Evolutionary conservation across 176 grass and related monocot genomes (phyloP).

Genomic region (Guadua angustifolia): DNA sequence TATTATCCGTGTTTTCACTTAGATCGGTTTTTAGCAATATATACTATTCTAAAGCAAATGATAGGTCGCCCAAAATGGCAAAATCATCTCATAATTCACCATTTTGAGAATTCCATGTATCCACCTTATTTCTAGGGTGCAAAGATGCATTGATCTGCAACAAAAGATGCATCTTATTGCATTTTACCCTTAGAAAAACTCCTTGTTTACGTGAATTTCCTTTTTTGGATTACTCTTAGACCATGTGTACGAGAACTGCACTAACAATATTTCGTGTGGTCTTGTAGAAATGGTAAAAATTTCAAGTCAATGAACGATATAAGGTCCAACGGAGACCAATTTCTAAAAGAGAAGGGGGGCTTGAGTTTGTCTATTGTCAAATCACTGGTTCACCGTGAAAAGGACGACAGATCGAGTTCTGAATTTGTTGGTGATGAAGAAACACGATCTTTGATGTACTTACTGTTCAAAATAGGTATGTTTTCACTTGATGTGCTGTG

Average conservation of each 20-base stretch:
- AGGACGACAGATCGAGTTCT: conserved; percentile 68
- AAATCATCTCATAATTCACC: neutral
- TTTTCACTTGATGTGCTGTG: conserved; percentile 13
- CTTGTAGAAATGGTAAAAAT: conserved; percentile 63
- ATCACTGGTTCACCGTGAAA: conserved; percentile 88
- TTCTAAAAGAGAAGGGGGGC: conserved; percentile 76
- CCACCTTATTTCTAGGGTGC: conserved; percentile 6
- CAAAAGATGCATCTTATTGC: conserved; percentile 20
- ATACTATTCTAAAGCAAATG: neutral
- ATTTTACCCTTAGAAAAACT: neutral
- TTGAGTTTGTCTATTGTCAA: conserved; percentile 90
- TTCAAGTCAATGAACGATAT: conserved; percentile 81
- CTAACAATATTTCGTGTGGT: neutral
- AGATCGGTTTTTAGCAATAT: neutral
- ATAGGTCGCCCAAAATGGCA: neutral
- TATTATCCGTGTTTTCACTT: neutral
- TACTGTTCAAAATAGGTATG: conserved; percentile 78
- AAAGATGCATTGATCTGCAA: neutral
- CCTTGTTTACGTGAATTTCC: neutral
- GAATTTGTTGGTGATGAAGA: conserved; percentile 68
- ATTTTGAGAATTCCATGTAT: no score
- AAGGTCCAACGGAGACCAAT: conserved; percentile 59
- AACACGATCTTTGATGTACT: conserved; percentile 71
- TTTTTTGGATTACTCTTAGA: conserved; percentile 8
- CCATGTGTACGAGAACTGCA: neutral